These are phyloP conservation scores for Polyplosphaeria fusca DNA, from an alignment of 495 filamentous ascomycete genomes.

Conservation along the genomic window DNA sequence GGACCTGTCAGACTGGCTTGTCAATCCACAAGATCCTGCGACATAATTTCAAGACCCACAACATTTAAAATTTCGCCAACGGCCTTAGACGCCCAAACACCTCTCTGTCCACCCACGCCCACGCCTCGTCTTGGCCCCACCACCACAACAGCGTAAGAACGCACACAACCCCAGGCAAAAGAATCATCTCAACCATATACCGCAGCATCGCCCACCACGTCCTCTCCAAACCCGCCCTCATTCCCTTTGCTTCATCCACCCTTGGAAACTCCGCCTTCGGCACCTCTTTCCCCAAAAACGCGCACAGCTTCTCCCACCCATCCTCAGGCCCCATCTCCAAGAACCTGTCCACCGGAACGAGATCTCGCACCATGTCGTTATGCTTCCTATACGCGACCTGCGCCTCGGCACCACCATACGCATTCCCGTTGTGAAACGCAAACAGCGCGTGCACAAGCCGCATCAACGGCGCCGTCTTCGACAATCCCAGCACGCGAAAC, in stretches of 20 bases:
- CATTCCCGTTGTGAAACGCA: constrained; percentile 7
- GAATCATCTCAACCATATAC: constrained; percentile 1
- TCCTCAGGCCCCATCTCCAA: constrained; percentile 16
- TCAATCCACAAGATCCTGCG: no score
- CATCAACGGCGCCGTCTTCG: constrained; percentile 14
- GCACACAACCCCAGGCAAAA: not conserved
- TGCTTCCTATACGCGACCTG: constrained; percentile 20
- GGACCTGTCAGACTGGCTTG: no score
- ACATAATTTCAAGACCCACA: no score
- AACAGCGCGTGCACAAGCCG: constrained; percentile 8
- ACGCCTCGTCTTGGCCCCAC: not conserved
- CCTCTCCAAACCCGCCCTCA: constrained; percentile 1
- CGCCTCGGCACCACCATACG: constrained; percentile 9
- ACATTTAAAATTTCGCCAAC: no score
- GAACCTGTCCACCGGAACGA: constrained; percentile 10
- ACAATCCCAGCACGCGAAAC: not conserved
- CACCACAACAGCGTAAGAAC: constrained; percentile 1
- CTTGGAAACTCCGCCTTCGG: constrained; percentile 18
- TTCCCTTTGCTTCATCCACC: constrained; percentile 8
- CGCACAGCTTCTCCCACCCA: constrained; percentile 22
- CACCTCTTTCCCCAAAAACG: constrained; percentile 20
- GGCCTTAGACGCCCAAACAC: not conserved
- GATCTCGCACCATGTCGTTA: constrained; percentile 3
- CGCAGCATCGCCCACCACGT: constrained; percentile 7
- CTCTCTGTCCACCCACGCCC: not conserved